A percentile compares a stretch with the other conserved stretches of the same genome.
Conservation (phyloP, 2,329 filamentous ascomycete species). For the Aspergillus sp. region DNA sequence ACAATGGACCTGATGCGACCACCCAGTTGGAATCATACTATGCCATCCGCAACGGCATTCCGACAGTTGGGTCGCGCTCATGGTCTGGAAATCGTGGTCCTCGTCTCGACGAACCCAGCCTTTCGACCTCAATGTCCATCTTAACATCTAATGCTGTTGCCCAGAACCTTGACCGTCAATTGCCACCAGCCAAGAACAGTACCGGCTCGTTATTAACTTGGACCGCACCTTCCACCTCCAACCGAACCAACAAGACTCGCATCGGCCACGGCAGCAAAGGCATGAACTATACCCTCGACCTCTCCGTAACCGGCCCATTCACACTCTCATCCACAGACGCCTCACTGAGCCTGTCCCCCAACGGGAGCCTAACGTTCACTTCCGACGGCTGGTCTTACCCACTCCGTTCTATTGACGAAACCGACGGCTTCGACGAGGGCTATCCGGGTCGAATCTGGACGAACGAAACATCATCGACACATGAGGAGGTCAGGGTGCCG, state of each 20-base stretch:
- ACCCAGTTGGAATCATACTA: constrained; percentile 55
- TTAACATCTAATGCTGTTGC: constrained; percentile 46
- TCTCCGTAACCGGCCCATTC: constrained; percentile 49
- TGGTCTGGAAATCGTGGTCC: constrained; percentile 52
- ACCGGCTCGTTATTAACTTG: constrained; percentile 32
- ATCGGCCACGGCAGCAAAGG: constrained; percentile 53
- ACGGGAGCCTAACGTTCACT: constrained; percentile 43
- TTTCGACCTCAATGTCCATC: constrained; percentile 41
- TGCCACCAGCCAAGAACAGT: neutral
- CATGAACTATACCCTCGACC: constrained; percentile 55
- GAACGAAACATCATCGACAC: constrained; percentile 49
- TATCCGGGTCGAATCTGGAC: constrained; percentile 55
- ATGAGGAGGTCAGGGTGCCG: constrained; percentile 40
- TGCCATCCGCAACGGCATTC: constrained; percentile 51
- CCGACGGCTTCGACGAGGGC: constrained; percentile 47
- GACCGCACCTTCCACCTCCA: constrained; percentile 31
- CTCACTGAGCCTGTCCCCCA: constrained; percentile 36
- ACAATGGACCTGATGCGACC: constrained; percentile 54
- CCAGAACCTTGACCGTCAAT: constrained; percentile 49
- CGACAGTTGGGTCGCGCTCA: constrained; percentile 53
- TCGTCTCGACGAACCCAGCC: constrained; percentile 38
- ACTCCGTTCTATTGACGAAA: constrained; percentile 45
- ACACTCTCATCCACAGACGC: constrained; percentile 46
- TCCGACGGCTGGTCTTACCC: constrained; percentile 50
- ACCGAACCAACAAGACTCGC: constrained; percentile 34